These are phyloP conservation scores for Phytophthora parvispora DNA, from an alignment of 352 stramenopile species.

Conservation along the genomic window DNA sequence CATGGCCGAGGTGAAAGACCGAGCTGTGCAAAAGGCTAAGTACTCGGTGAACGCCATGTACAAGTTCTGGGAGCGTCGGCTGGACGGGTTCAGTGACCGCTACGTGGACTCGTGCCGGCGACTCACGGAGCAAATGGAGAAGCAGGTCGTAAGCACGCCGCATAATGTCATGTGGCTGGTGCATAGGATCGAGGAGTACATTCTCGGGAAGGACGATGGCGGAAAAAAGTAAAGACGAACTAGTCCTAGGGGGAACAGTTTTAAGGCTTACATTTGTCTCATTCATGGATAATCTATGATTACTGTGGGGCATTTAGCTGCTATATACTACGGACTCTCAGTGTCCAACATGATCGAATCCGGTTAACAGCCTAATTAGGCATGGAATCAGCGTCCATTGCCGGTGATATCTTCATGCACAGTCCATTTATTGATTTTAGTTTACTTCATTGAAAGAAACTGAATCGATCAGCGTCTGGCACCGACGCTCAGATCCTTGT, in stretches of 20 bases:
- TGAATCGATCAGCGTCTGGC: too few species aligned
- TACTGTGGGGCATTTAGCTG: too few species aligned
- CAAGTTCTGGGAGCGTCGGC: constrained; percentile 74
- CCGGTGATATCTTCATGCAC: background rate
- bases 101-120: constrained; percentile 77
- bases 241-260: too few species aligned
- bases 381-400: too few species aligned
- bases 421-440: background rate
- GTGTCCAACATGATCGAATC: too few species aligned
- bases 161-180: constrained; percentile 63
- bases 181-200: constrained; percentile 51
- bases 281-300: too few species aligned
- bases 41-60: constrained; percentile 68
- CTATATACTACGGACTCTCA: too few species aligned
- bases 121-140: constrained; percentile 76
- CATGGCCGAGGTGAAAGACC: constrained; percentile 37
- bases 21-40: constrained; percentile 60
- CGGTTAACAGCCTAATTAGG: background rate
- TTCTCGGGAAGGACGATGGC: constrained; percentile 39
- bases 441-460: background rate
- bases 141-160: constrained; percentile 53
- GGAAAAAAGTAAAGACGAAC: constrained; percentile 26
- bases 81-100: constrained; percentile 72
- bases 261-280: too few species aligned
- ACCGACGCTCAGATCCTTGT: background rate